These are phyloP conservation scores for Alternaria ventricosa DNA, from an alignment of 2,329 filamentous ascomycete species.

Conservation along the genomic window DNA sequence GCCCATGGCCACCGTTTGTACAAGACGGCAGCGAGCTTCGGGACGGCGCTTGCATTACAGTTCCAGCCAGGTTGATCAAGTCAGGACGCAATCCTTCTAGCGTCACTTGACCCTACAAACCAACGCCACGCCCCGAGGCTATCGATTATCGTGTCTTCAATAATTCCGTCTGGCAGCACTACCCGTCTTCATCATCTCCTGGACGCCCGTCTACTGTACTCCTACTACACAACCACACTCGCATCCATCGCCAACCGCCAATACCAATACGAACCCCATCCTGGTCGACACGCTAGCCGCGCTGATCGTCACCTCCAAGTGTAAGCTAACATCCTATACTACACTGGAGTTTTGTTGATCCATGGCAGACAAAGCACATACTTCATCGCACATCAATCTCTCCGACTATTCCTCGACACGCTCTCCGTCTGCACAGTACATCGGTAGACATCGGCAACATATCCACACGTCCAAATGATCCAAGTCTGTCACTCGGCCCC, in stretches of 20 bases:
- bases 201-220: constrained; percentile 13
- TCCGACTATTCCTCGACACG: constrained; percentile 8
- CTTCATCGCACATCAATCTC: background rate
- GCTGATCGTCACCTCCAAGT: constrained; percentile 4
- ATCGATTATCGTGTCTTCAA: constrained; percentile 13
- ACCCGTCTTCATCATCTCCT: constrained; percentile 11
- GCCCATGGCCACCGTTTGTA: constrained; percentile 28
- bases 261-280: background rate
- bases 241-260: background rate
- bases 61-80: constrained; percentile 27
- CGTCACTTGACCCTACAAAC: constrained; percentile 38
- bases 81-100: constrained; percentile 32
- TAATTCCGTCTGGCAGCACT: constrained; percentile 16
- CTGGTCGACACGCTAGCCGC: constrained; percentile 1
- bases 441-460: constrained; percentile 35
- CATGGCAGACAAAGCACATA: constrained; percentile 2
- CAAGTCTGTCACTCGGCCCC: constrained; percentile 42
- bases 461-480: constrained; percentile 36
- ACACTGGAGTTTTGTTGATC: background rate
- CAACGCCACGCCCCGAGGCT: constrained; percentile 16
- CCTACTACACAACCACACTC: constrained; percentile 8
- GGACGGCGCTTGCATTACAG: constrained; percentile 27
- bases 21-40: constrained; percentile 28
- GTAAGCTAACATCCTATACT: constrained; percentile 6
- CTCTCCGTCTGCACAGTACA: constrained; percentile 7